Conservation (phyloP, 2,329 filamentous ascomycete species). For the Colletotrichum tamarilloi region DNA sequence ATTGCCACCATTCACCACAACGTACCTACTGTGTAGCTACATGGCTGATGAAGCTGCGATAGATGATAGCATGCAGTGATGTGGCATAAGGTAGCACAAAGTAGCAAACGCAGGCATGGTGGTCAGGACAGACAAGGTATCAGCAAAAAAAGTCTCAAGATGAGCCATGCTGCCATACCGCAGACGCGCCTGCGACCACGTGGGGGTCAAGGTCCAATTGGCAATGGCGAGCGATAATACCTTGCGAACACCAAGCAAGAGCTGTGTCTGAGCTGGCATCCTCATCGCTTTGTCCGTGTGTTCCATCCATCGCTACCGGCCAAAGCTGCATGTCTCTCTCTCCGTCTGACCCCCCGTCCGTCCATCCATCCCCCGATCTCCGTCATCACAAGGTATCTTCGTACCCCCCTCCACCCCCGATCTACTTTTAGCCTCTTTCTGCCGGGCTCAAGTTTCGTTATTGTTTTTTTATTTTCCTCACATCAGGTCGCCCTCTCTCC, state of each 20-base stretch:
- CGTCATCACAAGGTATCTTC: not conserved
- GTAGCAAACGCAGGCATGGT: not conserved
- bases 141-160: not conserved
- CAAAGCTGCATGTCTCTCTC: not conserved
- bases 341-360: not conserved
- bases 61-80: not conserved
- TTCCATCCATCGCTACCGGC: not conserved
- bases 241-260: not conserved
- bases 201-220: constrained; percentile 10
- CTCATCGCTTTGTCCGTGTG: not conserved
- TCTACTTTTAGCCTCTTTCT: constrained; percentile 31
- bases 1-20: not conserved
- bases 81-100: not conserved
- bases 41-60: not conserved
- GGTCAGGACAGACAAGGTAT: not conserved
- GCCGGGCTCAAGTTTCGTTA: not conserved
- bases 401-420: constrained; percentile 2
- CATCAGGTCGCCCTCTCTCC: not conserved
- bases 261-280: not conserved
- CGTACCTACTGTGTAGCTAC: too few relatives aligned
- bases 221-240: constrained; percentile 3
- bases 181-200: constrained; percentile 20
- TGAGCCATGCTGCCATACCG: not conserved
- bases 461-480: not conserved
- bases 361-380: not conserved